These are phyloP conservation scores for Fusarium sp. DNA, from an alignment of 2,329 filamentous ascomycete genomes.

Conservation along the genomic window DNA sequence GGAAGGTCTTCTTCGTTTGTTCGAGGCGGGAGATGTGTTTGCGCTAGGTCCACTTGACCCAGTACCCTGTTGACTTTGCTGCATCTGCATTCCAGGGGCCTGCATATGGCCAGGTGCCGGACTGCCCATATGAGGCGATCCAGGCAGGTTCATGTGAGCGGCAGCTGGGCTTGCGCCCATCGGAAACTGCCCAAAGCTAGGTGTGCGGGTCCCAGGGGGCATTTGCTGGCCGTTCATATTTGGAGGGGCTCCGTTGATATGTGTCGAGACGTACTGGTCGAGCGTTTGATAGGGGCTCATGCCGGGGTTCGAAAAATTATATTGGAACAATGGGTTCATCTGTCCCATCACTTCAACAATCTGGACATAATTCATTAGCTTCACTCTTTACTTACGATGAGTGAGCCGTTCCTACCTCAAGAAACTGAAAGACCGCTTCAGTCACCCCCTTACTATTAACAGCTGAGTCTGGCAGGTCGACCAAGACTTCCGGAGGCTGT, in stretches of 20 bases:
- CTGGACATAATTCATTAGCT: slow-evolving; percentile 52
- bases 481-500: slow-evolving; percentile 66
- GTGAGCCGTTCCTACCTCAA: slow-evolving; percentile 62
- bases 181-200: slow-evolving; percentile 66
- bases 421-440: slow-evolving; percentile 70
- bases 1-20: slow-evolving; percentile 68
- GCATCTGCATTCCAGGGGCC: slow-evolving; percentile 73
- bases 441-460: slow-evolving; percentile 71
- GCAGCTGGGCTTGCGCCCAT: slow-evolving; percentile 70
- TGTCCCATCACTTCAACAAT: slow-evolving; percentile 74
- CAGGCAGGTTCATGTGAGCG: slow-evolving; percentile 70
- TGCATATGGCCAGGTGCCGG: slow-evolving; percentile 72
- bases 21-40: slow-evolving; percentile 72
- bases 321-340: slow-evolving; percentile 72
- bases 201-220: slow-evolving; percentile 63
- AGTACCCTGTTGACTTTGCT: slow-evolving; percentile 75
- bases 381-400: slow-evolving; percentile 34
- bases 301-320: slow-evolving; percentile 64
- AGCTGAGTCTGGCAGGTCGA: slow-evolving; percentile 68
- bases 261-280: slow-evolving; percentile 66
- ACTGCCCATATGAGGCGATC: slow-evolving; percentile 70
- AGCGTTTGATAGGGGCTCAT: slow-evolving; percentile 69
- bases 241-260: slow-evolving; percentile 56
- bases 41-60: slow-evolving; percentile 74
- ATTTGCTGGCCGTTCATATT: slow-evolving; percentile 62